A percentile compares a stretch with the other conserved stretches of the same genome.
Conservation (phyloP, 805 yeast genomes). For the Cyberlindnera euphorbiae region DNA sequence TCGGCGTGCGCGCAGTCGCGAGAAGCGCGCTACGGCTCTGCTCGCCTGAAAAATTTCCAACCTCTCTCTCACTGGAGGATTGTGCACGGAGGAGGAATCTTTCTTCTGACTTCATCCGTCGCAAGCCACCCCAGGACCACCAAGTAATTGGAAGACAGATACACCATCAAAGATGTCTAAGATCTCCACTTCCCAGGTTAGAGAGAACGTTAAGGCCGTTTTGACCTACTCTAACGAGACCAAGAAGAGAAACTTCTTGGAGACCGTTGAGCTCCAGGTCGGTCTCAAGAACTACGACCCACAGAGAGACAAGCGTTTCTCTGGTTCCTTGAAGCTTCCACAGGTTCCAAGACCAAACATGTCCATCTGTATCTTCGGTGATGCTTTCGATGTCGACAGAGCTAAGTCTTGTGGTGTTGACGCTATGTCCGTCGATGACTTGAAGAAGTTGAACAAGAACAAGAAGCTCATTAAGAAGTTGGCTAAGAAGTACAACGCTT, state of each 20-base stretch:
- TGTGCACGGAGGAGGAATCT: not conserved
- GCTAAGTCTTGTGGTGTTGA: slow-evolving; percentile 99
- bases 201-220: slow-evolving; percentile 93
- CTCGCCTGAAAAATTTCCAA: slow-evolving; percentile 9
- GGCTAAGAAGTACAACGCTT: slow-evolving; percentile 99
- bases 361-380: slow-evolving; percentile 99
- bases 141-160: slow-evolving; percentile 76
- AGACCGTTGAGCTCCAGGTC: slow-evolving; percentile 99
- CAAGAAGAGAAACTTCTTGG: slow-evolving; percentile 99
- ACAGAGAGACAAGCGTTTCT: slow-evolving; percentile 99
- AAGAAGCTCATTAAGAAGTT: slow-evolving; percentile 99
- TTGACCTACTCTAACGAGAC: slow-evolving; percentile 83
- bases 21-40: no score
- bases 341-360: slow-evolving; percentile 99
- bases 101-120: slow-evolving; percentile 29
- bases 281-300: slow-evolving; percentile 99
- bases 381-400: slow-evolving; percentile 99
- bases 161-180: slow-evolving; percentile 59
- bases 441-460: slow-evolving; percentile 99
- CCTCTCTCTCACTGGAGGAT: not conserved
- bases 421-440: slow-evolving; percentile 99
- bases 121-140: slow-evolving; percentile 47
- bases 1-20: no score
- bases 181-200: slow-evolving; percentile 87
- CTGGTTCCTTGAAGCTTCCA: slow-evolving; percentile 98